phyloP scores from a whole-genome alignment of 2,329 filamentous ascomycete genomes.

The Huntiella decipiens region DNA sequence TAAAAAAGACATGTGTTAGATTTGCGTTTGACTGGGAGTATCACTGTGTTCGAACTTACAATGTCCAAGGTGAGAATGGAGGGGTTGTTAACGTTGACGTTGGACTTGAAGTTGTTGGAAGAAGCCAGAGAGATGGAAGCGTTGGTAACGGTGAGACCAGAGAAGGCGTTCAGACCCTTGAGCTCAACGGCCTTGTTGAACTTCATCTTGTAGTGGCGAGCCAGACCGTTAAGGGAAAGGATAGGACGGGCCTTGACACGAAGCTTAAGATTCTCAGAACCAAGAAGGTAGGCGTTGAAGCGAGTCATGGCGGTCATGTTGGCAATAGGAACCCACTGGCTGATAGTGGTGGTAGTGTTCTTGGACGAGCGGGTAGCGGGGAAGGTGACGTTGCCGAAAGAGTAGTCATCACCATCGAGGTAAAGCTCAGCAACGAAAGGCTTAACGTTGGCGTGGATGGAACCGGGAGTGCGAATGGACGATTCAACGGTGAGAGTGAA shows the following conservation, averaged over 20 bases:
- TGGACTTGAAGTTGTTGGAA: conserved; percentile 37
- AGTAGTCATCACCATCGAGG: conserved; percentile 28
- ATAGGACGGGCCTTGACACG: conserved; percentile 32
- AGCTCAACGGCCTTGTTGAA: conserved; percentile 37
- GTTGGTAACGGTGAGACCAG: conserved; percentile 31
- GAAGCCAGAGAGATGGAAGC: conserved; percentile 25
- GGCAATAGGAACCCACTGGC: conserved; percentile 27
- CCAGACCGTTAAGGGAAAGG: conserved; percentile 30
- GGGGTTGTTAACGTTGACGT: conserved; percentile 41
- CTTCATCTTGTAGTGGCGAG: conserved; percentile 27
- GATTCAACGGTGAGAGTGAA: conserved; percentile 37
- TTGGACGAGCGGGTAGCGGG: conserved; percentile 30
- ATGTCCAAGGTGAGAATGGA: conserved; percentile 46
- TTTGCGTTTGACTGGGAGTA: not conserved
- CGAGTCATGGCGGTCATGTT: conserved; percentile 29
- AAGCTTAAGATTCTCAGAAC: conserved; percentile 30
- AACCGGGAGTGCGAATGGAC: conserved; percentile 32
- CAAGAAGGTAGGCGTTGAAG: conserved; percentile 36
- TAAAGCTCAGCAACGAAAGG: conserved; percentile 35
- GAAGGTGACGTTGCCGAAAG: conserved; percentile 33
- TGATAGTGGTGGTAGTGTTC: conserved; percentile 32
- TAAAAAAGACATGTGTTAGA: conserved; percentile 15
- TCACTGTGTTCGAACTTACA: conserved; percentile 22
- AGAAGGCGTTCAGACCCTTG: conserved; percentile 28
- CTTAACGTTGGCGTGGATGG: conserved; percentile 31